Percentiles rank a stretch among this genome's conserved stretches.
These are phyloP conservation scores for Boletus sp. DNA, from an alignment of 1,284 basidiomycete species.

Conservation along the genomic window DNA sequence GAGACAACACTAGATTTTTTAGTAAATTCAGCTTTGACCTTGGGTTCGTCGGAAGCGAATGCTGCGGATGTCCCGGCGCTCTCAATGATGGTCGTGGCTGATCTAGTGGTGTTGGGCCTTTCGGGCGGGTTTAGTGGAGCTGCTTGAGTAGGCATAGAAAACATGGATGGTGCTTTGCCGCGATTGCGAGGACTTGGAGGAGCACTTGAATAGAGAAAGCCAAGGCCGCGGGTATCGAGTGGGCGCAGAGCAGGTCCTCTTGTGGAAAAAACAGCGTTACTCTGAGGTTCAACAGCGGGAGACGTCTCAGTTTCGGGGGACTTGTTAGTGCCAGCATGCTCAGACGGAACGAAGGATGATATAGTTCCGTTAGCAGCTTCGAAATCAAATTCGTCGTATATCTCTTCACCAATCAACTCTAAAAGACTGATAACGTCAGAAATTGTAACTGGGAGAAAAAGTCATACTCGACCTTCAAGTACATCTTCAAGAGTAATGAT, in stretches of 20 bases:
- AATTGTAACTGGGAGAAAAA: background rate
- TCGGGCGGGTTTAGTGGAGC: background rate
- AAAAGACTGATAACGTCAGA: conserved; percentile 7
- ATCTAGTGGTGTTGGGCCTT: background rate
- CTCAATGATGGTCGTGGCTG: background rate
- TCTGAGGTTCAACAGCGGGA: conserved; percentile 30
- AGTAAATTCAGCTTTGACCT: background rate
- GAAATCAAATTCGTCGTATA: conserved; percentile 82
- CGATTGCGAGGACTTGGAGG: conserved; percentile 44
- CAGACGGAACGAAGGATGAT: conserved; percentile 51
- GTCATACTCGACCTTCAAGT: conserved; percentile 62
- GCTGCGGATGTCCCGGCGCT: background rate
- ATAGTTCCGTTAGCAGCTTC: conserved; percentile 64
- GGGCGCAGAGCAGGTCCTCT: conserved; percentile 39
- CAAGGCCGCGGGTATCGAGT: conserved; percentile 42
- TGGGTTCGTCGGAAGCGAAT: background rate
- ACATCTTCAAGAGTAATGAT: conserved; percentile 94
- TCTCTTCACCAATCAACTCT: conserved; percentile 89
- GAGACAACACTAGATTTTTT: background rate
- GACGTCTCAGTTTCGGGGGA: conserved; percentile 20
- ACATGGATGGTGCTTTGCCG: conserved; percentile 12
- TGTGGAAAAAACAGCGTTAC: conserved; percentile 17
- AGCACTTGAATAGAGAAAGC: conserved; percentile 59
- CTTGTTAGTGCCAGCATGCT: conserved; percentile 21
- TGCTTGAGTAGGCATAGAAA: conserved; percentile 10